Conservation (phyloP, 495 filamentous ascomycete genomes). For the Penicillium desertorum region DNA sequence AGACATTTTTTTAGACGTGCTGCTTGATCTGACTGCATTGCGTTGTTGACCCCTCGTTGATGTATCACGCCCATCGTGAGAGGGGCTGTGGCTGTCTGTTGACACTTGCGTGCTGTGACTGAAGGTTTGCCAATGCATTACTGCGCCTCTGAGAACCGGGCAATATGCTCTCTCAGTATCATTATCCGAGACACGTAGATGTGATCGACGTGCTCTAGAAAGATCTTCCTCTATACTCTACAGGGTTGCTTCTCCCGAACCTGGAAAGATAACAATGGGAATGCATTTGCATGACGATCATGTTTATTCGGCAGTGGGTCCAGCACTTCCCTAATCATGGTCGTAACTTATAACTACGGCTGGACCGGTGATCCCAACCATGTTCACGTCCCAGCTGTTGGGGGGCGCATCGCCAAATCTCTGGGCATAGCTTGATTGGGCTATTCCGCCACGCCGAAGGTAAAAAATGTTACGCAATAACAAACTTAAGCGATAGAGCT, state of each 20-base stretch:
- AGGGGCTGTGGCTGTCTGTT: conserved; percentile 4
- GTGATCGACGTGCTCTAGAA: conserved; percentile 1
- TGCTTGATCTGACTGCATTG: conserved; percentile 4
- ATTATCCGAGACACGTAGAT: neutral
- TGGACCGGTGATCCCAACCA: neutral
- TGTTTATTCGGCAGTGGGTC: no score
- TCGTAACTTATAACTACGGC: neutral
- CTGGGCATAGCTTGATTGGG: conserved; percentile 8
- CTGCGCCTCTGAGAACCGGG: neutral
- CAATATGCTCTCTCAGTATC: neutral
- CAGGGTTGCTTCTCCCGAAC: neutral
- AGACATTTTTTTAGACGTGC: neutral
- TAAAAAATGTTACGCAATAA: neutral
- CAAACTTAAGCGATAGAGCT: neutral
- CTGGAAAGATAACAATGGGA: no score
- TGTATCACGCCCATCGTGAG: neutral
- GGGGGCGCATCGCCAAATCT: neutral
- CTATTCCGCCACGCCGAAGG: neutral
- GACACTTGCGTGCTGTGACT: neutral
- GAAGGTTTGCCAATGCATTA: conserved; percentile 3
- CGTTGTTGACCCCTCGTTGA: neutral
- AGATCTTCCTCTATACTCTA: neutral
- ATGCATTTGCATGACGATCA: no score
- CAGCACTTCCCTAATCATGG: no score
- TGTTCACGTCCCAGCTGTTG: neutral